Percentiles rank a stretch among this genome's conserved stretches.
Evolutionary conservation across 371 early-diverging fungal genomes (phyloP).

Genomic region (Mortierella sp.): DNA sequence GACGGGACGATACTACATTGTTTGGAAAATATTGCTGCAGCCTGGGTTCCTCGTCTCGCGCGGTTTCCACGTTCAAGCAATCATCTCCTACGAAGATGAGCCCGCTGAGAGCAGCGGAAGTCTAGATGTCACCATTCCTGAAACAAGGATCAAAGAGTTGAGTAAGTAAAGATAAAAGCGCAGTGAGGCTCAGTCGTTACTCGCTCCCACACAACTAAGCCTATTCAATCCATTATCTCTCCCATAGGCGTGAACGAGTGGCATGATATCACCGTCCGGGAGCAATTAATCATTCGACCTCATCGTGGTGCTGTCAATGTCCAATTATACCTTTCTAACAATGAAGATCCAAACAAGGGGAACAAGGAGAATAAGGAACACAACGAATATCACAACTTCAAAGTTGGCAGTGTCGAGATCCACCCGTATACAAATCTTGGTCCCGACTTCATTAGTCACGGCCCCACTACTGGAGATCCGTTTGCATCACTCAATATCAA

Average conservation of each 20-base stretch:
- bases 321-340: neutral
- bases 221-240: neutral
- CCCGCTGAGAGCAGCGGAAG: neutral
- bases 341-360: neutral
- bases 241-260: neutral
- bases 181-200: too few relatives aligned
- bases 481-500: neutral
- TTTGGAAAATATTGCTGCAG: neutral
- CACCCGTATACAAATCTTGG: neutral
- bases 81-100: neutral
- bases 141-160: neutral
- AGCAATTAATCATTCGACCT: neutral
- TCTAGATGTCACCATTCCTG: neutral
- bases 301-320: neutral
- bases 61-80: neutral
- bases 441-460: neutral
- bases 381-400: neutral
- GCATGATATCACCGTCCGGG: neutral
- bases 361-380: too few relatives aligned
- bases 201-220: neutral
- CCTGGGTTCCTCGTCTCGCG: neutral
- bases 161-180: neutral
- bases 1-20: neutral
- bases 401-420: neutral
- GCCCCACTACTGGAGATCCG: neutral